Percentiles rank a stretch among this genome's conserved stretches.
phyloP scores from a whole-genome alignment of 2,329 filamentous ascomycete species.

The Rhinocladiella mackenziei region DNA sequence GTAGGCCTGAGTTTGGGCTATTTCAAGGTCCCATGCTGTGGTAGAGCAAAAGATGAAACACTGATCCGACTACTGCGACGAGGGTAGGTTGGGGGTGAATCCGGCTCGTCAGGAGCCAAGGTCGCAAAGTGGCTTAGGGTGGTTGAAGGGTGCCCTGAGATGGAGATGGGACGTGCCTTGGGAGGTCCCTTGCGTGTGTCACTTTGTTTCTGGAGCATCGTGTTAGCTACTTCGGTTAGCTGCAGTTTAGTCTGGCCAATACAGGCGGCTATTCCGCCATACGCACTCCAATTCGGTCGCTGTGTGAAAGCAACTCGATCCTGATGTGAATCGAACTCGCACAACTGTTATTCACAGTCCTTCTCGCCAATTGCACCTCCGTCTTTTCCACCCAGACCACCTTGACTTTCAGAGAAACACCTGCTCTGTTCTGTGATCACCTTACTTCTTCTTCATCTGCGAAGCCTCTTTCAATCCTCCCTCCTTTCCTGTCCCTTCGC shows the following conservation, averaged over 20 bases:
- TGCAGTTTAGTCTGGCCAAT: slow-evolving; percentile 9
- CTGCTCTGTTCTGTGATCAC: neutral
- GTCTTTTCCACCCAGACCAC: neutral
- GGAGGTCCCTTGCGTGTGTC: too few species aligned
- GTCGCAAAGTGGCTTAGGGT: too few species aligned
- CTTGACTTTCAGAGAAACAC: neutral
- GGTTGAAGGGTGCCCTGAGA: too few species aligned
- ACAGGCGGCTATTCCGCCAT: slow-evolving; percentile 20
- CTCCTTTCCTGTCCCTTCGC: neutral
- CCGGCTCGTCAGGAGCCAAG: too few species aligned
- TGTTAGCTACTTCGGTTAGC: too few species aligned
- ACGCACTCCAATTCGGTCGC: slow-evolving; percentile 24
- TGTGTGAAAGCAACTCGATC: slow-evolving; percentile 16
- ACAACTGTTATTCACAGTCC: neutral
- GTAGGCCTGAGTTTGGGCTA: slow-evolving; percentile 8
- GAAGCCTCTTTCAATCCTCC: slow-evolving; percentile 1
- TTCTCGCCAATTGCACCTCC: slow-evolving; percentile 1
- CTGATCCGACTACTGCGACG: slow-evolving; percentile 25
- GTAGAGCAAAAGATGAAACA: slow-evolving; percentile 20
- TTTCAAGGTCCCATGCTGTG: slow-evolving; percentile 4
- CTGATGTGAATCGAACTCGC: slow-evolving; percentile 6
- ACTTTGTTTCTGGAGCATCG: too few species aligned
- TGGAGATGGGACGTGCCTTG: too few species aligned
- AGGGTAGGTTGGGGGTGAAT: too few species aligned
- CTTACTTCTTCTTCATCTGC: too few species aligned